Percentiles rank a stretch among this genome's conserved stretches.
These are phyloP conservation scores for Suillus clintonianus DNA, from an alignment of 768 basidiomycete species.

Conservation along the genomic window DNA sequence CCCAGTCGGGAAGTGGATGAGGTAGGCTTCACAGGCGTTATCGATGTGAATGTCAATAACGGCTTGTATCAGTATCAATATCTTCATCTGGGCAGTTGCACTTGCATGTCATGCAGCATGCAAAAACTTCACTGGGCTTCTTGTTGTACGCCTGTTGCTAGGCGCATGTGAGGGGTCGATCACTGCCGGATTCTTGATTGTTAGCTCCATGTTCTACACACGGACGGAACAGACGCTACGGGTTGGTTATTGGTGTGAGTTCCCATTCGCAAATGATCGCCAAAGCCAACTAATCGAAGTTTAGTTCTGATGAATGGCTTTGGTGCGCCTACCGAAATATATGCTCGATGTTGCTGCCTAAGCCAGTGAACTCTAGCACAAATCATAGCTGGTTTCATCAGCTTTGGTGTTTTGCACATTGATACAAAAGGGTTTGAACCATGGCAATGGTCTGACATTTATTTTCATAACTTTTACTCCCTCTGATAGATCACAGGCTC, in stretches of 20 bases:
- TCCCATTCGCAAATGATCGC: background rate
- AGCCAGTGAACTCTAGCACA: slow-evolving; percentile 41
- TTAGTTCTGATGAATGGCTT: slow-evolving; percentile 69
- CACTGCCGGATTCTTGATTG: slow-evolving; percentile 70
- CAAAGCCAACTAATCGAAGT: background rate
- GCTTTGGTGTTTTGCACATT: slow-evolving; percentile 62
- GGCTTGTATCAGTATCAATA: slow-evolving; percentile 48
- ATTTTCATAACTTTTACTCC: slow-evolving; percentile 3
- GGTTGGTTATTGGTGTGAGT: slow-evolving; percentile 71
- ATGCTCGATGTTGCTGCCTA: background rate
- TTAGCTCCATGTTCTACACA: slow-evolving; percentile 72
- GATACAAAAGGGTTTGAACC: slow-evolving; percentile 53
- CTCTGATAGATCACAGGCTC: slow-evolving; percentile 38
- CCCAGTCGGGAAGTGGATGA: slow-evolving; percentile 76
- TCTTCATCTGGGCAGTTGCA: slow-evolving; percentile 59
- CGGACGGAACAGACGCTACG: slow-evolving; percentile 60
- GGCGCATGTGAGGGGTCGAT: slow-evolving; percentile 67
- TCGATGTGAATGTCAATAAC: background rate
- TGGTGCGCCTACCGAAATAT: slow-evolving; percentile 35
- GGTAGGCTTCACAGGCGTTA: slow-evolving; percentile 34
- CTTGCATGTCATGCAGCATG: slow-evolving; percentile 63
- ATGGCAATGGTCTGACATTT: slow-evolving; percentile 59
- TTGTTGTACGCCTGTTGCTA: slow-evolving; percentile 58
- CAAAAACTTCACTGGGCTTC: slow-evolving; percentile 61
- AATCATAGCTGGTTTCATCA: slow-evolving; percentile 62